Evolutionary conservation across 805 yeast genomes (phyloP), one percentile per base, ranked within the genome.

Genomic region (Suhomyces canberraensis): DNA sequence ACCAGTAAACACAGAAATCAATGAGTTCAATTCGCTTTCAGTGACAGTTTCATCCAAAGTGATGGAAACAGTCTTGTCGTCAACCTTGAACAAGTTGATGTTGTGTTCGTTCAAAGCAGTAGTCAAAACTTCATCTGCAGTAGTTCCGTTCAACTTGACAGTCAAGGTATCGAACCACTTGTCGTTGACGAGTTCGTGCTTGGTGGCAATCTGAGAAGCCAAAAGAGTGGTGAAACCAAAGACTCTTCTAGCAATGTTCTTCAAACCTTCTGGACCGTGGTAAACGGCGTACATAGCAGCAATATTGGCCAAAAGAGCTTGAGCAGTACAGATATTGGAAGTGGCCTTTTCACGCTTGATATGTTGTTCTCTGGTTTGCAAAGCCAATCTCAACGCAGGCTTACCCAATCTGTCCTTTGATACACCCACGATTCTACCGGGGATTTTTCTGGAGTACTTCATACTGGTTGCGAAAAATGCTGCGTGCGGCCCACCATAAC

Each of bases 401-500:
- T 84, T 79, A 15, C 96, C 97, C 36, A 90, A 69, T 54, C 98
- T 76, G 60, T 91, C 98, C 58, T 86, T 87, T 26, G 95, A 81
- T 27, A 86, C 79, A 56, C 98, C 98, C 37, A 93, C 90, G 38
- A 93, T 76, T 67, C 98, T 78, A 29, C 98, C 98, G 2, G 98
- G 98, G 60, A 93, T 88, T 63, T 90, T 93, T 58, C 98, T 79
- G 56, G 87, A 86, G 50, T 84, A 73, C 38, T 79, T 74, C 41
- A 80, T 78, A n/a, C 78, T 73, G 27, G 91, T 95, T 7, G 98
- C 87, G 51, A 93, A 90, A 66, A 87, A 93, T 0, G 96, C 98
- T 31, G 98, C 98, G 61, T 93, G 98, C 3, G 98, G 98, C 15
- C 98, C 98, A 54, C 98, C 98, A 58, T 80, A 93, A 5, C 98